Base-by-base conservation (phyloP, 305 asterid species). In the Fraxinus nigra region DNA sequence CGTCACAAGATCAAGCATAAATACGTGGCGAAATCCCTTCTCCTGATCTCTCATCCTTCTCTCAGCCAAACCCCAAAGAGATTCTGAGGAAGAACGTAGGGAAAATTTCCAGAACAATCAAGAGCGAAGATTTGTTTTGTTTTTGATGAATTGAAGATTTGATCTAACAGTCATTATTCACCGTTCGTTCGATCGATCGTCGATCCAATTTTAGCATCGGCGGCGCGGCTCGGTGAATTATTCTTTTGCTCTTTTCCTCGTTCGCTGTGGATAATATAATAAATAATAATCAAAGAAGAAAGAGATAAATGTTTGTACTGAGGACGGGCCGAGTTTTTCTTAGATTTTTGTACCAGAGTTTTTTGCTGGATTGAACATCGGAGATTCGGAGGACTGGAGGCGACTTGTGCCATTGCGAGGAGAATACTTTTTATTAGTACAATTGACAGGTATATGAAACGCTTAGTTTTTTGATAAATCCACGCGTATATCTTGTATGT, bases 1-100 rank as follows among this genome's bases (percentile, higher is more conserved):
- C 88, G 95, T 90, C 88, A 89, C 5, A 63, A n/a, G 0, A 1
- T 4, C 72, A 7, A 82, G 63, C 86, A 80, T 79, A 86, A 84
- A 85, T 88, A 87, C 89, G 88, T 84, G 92, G 87, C 87, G 82
- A 83, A 83, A 76, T 79, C 86, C 85, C 79, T 83, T 75, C 79
- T 73, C 83, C 85, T 22, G 54, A 72, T 85, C 88, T 85, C 86
- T 85, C 85, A 67, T 84, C 79, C 24, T 3, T 28, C 20, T 11
- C 37, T 26, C 74, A 28, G 74, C 74, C 74, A 67, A 67, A 67
- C 74, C 74, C 20, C 33, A 16, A 33, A 78, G 74, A 46, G 82
- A 76, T 28, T 13, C 74, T 37, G 76, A 38, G 82, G 72, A 77
- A 33, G 40, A 35, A 48, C 81, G 22, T 32, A 34, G 76, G 35